Evolutionary conservation across 2,329 filamentous ascomycete genomes (phyloP), one percentile per base, ranked within the genome.

Genomic region (Decorospora gaudefroyi): DNA sequence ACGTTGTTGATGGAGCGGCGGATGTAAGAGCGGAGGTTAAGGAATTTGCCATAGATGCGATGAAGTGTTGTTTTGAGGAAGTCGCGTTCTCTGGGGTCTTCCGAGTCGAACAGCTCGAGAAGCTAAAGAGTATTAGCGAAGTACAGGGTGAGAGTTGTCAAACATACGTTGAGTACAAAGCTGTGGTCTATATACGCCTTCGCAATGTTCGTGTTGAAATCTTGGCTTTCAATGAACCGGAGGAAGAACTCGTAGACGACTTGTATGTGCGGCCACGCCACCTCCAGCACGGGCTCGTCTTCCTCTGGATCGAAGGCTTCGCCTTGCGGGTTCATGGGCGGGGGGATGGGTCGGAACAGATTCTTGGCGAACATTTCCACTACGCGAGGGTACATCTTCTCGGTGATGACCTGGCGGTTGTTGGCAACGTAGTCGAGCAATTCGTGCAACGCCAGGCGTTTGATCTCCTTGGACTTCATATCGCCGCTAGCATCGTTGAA

Each of bases 381-480:
- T 17, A 99, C 93, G 49, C 90, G 86, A 23, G 93, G 93, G 65
- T 99, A 99, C 93, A 99, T 99, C 42, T 91, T 90, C 71, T 99
- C 93, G 2, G 91, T 96, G 64, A 99, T 99, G 67, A 99, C 93
- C 65, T 96, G 92, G 61, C 93, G 84, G 71, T 99, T 99, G 74
- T 97, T 97, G 62, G 93, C 92, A 45, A 99, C 93, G 68, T 99
- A 99, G 72, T 99, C 93, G 54, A 99, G 81, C 51, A 99, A 79
- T 71, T 99, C 93, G 69, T 99, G 93, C 30, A 99, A 80, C 28
- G 93, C 93, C 58, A 99, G 77, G 65, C 93, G 84, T 78, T 99
- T 99, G 79, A 99, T 97, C 74, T 99, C 93, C 77, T 99, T 99
- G 33, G 92, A 96, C 73, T 99, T 99, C 91, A 99, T 97, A 69